Base-by-base conservation (phyloP, 164 flowering plant genomes). In the Macadamia tetraphylla region DNA sequence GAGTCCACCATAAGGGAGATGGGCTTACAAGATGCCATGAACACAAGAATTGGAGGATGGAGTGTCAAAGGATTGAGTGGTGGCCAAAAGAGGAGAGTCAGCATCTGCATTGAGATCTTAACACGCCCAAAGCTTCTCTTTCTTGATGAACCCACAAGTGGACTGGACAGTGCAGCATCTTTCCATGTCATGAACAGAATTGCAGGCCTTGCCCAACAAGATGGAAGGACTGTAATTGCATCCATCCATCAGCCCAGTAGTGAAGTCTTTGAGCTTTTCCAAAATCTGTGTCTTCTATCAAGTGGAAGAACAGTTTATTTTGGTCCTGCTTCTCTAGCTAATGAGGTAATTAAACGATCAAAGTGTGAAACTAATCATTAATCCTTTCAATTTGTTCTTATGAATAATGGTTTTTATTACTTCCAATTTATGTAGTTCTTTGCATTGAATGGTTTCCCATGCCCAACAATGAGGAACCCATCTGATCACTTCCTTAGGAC, bases 401-500 rank as follows among this genome's bases (percentile, higher is more conserved):
- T 9, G 13, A 46, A 46, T 23, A 14, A 32, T 29, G 32, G 11
- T 23, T 23, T 9, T 23, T 40, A 35, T 43, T 17, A 1, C 11
- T n/a, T n/a, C 23, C 9, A 13, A 35, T 29, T 58, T 51, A 31
- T 70, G 78, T 35, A 91, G 95, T 85, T 89, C 66, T 91, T 88
- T 44, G 74, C 87, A 6, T 18, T 15, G 49, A 85, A 75, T 82
- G 97, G 92, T 3, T 88, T 88, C 65, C 87, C 89, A 9, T 89
- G 92, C 78, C 92, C 97, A 3, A 71, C 69, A 65, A 77, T 81
- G 59, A 81, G 81, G 63, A 91, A 88, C 57, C 97, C 97, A 5
- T 84, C 95, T 0, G 97, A 89, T 79, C 95, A 91, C 70, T 91
- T 58, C 70, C 92, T 91, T 9, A 78, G 76, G 73, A 85, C 83